Percentiles rank a stretch among this genome's conserved stretches.
These are phyloP conservation scores for Cenchrus americanus DNA, from an alignment of 176 grass and related monocot species.

Conservation along the genomic window DNA sequence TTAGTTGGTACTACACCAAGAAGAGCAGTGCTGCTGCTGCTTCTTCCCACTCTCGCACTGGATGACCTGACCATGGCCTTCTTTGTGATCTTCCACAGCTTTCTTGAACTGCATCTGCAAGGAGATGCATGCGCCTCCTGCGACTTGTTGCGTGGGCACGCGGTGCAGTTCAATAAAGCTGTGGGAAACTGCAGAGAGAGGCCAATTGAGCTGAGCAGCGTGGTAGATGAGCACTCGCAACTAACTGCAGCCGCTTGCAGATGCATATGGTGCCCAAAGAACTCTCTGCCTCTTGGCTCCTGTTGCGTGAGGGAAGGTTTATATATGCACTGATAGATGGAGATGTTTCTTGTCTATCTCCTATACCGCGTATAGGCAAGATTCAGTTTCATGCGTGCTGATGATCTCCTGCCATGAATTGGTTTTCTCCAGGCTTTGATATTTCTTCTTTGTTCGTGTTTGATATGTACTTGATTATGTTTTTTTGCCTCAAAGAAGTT, in stretches of 20 bases:
- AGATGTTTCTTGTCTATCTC: background rate
- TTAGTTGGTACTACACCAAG: background rate
- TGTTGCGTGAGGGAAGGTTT: background rate
- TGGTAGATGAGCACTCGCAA: background rate
- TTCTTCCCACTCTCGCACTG: background rate
- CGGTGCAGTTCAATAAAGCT: slow-evolving; percentile 92
- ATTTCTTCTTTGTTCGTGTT: background rate
- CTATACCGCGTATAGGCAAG: background rate
- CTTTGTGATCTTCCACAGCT: slow-evolving; percentile 99
- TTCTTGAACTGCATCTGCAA: slow-evolving; percentile 94
- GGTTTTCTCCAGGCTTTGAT: background rate
- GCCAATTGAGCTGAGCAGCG: slow-evolving; percentile 32
- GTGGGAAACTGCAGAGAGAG: slow-evolving; percentile 89
- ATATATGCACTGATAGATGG: background rate
- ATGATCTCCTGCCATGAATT: background rate
- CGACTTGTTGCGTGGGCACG: background rate
- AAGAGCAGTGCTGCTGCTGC: background rate
- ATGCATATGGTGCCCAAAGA: background rate
- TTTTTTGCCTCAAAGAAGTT: background rate
- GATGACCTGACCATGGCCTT: slow-evolving; percentile 51
- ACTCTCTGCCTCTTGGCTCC: background rate
- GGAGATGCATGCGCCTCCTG: slow-evolving; percentile 20
- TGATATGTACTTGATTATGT: too few relatives aligned
- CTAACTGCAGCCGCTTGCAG: background rate
- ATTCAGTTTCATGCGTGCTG: slow-evolving; percentile 1